A percentile compares a stretch with the other conserved stretches of the same genome.
These are phyloP conservation scores for Tulasnella calospora DNA, from an alignment of 768 basidiomycete genomes.

Conservation along the genomic window DNA sequence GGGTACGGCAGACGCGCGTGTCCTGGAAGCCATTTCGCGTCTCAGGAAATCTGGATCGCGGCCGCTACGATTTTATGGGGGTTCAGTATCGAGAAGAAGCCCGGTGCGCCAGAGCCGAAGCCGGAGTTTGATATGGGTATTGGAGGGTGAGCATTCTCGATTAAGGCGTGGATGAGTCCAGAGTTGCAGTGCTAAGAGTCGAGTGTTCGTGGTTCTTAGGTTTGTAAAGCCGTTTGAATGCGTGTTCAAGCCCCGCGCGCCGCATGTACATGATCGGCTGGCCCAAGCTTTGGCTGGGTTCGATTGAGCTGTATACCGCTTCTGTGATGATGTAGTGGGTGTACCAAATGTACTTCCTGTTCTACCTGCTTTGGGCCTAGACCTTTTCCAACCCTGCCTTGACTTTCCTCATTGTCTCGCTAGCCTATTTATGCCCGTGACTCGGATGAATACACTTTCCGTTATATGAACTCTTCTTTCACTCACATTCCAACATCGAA, in stretches of 20 bases:
- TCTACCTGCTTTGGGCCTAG: too few species aligned
- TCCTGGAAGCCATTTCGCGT: constrained; percentile 1
- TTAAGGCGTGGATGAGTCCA: background rate
- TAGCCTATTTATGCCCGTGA: too few species aligned
- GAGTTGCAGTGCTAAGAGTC: background rate
- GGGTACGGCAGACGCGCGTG: constrained; percentile 16
- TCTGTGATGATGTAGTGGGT: background rate
- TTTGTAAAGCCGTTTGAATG: background rate
- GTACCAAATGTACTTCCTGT: too few species aligned
- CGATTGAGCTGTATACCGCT: background rate
- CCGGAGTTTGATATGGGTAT: background rate
- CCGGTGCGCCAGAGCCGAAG: background rate
- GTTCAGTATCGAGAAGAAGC: constrained; percentile 4
- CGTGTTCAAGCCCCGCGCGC: background rate
- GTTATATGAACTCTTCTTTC: too few species aligned
- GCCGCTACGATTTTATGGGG: background rate
- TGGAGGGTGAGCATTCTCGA: background rate
- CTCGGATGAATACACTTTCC: too few species aligned
- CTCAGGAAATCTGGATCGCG: background rate
- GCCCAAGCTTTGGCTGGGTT: constrained; percentile 1
- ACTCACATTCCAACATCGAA: too few species aligned
- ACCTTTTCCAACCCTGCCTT: too few species aligned
- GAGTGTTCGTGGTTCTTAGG: background rate
- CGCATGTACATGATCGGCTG: background rate
- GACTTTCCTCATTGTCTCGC: too few species aligned